phyloP scores from a whole-genome alignment of 2,329 filamentous ascomycete species.

The Escovopsis weberi region DNA sequence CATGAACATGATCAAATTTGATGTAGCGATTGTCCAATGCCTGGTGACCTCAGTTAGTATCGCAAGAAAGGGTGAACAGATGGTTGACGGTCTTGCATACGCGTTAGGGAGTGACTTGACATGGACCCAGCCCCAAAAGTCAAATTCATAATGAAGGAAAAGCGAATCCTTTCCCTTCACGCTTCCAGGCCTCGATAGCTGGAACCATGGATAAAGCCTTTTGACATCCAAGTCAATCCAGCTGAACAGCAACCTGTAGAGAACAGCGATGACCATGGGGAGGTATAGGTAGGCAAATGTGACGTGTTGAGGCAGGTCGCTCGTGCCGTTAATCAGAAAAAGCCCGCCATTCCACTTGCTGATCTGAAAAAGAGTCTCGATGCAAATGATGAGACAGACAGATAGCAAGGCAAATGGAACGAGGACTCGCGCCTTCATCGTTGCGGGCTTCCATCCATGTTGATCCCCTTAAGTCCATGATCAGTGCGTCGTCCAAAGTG shows the following conservation, averaged over 20 bases:
- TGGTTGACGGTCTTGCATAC: conserved; percentile 9
- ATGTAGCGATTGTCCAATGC: conserved; percentile 11
- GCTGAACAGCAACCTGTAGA: conserved; percentile 42
- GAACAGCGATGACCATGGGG: conserved; percentile 37
- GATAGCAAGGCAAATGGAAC: no score
- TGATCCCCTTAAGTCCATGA: no score
- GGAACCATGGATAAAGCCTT: conserved; percentile 44
- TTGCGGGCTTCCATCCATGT: no score
- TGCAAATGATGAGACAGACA: neutral
- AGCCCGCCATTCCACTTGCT: conserved; percentile 28
- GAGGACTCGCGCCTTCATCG: no score
- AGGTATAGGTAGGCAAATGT: conserved; percentile 33
- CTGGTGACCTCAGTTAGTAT: no score
- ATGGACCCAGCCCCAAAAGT: conserved; percentile 20
- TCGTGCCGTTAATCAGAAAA: conserved; percentile 8
- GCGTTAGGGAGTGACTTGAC: conserved; percentile 14
- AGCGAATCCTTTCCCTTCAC: conserved; percentile 30
- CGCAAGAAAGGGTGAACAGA: no score
- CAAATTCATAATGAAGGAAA: conserved; percentile 36
- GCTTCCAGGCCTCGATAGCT: conserved; percentile 33
- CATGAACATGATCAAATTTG: conserved; percentile 31
- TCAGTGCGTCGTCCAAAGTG: no score
- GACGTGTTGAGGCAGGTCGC: conserved; percentile 20
- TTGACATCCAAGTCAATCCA: conserved; percentile 47
- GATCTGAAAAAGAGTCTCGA: conserved; percentile 26